These are phyloP conservation scores for Periconia sp. DNA, from an alignment of 2,329 filamentous ascomycete species.

Conservation along the genomic window DNA sequence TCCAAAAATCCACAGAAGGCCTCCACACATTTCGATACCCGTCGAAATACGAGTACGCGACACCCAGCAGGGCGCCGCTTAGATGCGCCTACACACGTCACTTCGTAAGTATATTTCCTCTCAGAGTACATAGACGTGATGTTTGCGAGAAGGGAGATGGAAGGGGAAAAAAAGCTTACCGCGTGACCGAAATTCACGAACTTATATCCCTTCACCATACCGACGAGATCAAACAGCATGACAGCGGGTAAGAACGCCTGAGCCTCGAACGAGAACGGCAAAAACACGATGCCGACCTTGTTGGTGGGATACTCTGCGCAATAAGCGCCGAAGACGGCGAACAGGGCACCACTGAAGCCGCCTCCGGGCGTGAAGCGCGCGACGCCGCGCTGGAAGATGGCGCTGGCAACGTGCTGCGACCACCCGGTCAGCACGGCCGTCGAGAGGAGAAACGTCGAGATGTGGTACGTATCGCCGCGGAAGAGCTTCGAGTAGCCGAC, in stretches of 20 bases:
- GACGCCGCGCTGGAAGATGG: conserved; percentile 23
- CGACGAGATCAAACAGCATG: conserved; percentile 38
- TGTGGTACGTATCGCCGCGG: conserved; percentile 32
- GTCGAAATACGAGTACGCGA: conserved; percentile 36
- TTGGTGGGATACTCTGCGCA: conserved; percentile 35
- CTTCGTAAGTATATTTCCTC: conserved; percentile 12
- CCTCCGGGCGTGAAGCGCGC: conserved; percentile 27
- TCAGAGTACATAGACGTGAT: too few species aligned
- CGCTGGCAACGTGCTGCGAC: conserved; percentile 28
- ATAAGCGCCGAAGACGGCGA: conserved; percentile 31
- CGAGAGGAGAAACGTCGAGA: conserved; percentile 32
- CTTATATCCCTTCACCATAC: conserved; percentile 30
- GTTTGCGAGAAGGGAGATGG: too few species aligned
- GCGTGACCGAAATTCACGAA: conserved; percentile 37
- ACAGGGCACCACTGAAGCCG: conserved; percentile 39
- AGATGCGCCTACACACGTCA: conserved; percentile 31
- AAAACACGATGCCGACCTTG: conserved; percentile 34
- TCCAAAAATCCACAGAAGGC: conserved; percentile 35
- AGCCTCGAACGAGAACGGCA: conserved; percentile 34
- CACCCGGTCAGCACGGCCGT: conserved; percentile 32
- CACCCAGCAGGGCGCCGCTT: conserved; percentile 29
- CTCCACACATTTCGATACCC: conserved; percentile 37
- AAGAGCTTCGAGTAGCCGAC: conserved; percentile 33
- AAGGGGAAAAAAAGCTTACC: conserved; percentile 27
- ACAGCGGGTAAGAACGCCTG: conserved; percentile 31